These are phyloP conservation scores for Aspergillus tanneri DNA, from an alignment of 2,329 filamentous ascomycete species.

Conservation along the genomic window DNA sequence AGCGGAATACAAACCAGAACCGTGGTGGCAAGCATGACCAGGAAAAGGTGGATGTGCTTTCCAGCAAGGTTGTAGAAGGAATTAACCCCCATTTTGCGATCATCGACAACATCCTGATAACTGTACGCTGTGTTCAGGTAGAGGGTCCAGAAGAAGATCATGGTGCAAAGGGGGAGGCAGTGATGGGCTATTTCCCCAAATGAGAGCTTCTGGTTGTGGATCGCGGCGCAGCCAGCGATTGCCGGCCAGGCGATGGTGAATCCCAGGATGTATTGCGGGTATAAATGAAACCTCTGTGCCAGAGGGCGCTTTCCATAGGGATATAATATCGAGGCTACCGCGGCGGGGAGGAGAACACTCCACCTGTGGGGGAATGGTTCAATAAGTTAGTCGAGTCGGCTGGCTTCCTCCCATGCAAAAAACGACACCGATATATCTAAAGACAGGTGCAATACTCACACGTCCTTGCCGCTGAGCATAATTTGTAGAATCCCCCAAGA, in stretches of 20 bases:
- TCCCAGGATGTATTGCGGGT: constrained; percentile 15
- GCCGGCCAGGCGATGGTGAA: constrained; percentile 3
- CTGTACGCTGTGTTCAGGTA: constrained; percentile 19
- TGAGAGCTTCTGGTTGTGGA: not conserved
- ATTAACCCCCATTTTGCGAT: constrained; percentile 15
- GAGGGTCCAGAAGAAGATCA: constrained; percentile 11
- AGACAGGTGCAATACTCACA: too few relatives aligned
- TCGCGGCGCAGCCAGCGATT: constrained; percentile 6
- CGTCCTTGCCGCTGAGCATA: too few relatives aligned
- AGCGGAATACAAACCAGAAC: not conserved
- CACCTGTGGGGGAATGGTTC: constrained; percentile 2
- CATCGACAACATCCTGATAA: constrained; percentile 14
- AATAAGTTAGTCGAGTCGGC: not conserved
- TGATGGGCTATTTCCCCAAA: not conserved
- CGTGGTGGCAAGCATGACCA: constrained; percentile 1
- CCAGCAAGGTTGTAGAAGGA: constrained; percentile 12
- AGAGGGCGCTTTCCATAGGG: constrained; percentile 11
- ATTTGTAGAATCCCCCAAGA: too few relatives aligned
- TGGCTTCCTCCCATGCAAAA: too few relatives aligned
- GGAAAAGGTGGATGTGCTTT: constrained; percentile 8
- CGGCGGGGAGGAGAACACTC: constrained; percentile 10
- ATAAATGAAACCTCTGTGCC: constrained; percentile 8
- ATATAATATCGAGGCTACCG: constrained; percentile 11
- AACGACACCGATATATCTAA: too few relatives aligned
- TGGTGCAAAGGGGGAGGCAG: not conserved